These are phyloP conservation scores for Mangifera indica DNA, from an alignment of 345 rosid species.

Conservation along the genomic window DNA sequence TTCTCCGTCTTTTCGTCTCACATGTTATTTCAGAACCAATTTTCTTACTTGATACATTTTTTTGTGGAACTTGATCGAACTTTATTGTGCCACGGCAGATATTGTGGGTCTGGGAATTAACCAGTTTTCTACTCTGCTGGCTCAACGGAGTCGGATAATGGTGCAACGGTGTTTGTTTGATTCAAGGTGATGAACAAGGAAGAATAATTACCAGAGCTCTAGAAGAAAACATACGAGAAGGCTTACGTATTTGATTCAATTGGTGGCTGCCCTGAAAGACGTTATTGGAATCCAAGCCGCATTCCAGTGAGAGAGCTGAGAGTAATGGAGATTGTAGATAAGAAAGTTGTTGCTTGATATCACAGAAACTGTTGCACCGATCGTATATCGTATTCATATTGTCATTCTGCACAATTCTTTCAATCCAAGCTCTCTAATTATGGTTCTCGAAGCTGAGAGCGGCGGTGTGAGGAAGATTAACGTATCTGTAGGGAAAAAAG, in stretches of 20 bases:
- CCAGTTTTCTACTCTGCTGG: conserved; percentile 23
- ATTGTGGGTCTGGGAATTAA: conserved; percentile 25
- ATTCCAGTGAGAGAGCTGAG: conserved; percentile 78
- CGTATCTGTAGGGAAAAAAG: conserved; percentile 54
- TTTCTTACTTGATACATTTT: no score
- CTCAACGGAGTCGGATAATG: conserved; percentile 30
- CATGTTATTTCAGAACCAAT: no score
- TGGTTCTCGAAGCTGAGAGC: conserved; percentile 63
- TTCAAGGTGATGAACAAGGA: conserved; percentile 49
- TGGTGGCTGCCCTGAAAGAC: conserved; percentile 46
- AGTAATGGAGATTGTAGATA: conserved; percentile 58
- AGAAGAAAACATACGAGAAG: conserved; percentile 58
- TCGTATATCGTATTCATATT: conserved; percentile 30
- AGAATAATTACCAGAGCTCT: conserved; percentile 52
- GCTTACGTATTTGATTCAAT: conserved; percentile 60
- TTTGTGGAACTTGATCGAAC: no score
- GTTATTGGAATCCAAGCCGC: conserved; percentile 53
- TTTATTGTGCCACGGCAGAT: no score
- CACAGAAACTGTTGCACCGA: conserved; percentile 41
- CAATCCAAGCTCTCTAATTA: conserved; percentile 75
- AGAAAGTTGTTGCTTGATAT: conserved; percentile 52
- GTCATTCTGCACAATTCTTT: conserved; percentile 55
- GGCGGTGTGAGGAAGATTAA: conserved; percentile 60
- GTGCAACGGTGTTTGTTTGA: conserved; percentile 45
- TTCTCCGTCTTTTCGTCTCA: no score